Evolutionary conservation across 768 basidiomycete species (phyloP), one percentile per base, ranked within the genome.

Genomic region (Termitomyces sp.): DNA sequence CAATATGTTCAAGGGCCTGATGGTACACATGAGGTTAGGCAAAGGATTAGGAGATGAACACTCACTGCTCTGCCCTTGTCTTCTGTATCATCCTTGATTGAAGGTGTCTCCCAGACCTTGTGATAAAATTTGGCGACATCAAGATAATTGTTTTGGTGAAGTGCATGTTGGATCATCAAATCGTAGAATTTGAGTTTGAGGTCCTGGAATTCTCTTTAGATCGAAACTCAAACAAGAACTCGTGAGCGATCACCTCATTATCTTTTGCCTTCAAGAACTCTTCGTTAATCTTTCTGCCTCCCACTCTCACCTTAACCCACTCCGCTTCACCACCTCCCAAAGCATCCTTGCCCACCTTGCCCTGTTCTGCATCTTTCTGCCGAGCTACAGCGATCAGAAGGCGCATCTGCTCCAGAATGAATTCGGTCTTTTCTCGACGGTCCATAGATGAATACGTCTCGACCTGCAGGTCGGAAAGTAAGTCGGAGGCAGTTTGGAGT

Each of bases 391-490:
- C 80, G 55, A 92, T 85, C 68, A 96, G 79, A 55, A 98, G 73
- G 60, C 97, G 83, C 94, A 99, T 98, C 75, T 98, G 97, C 74
- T 98, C 96, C 48, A 98, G 77, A 66, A 99, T 92, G 69, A 99
- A 98, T 72, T 98, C 94, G 4, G 94, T 97, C 82, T 99, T 99
- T 75, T 99, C 97, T 70, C 91, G 79, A 62, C 95, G 88, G 65
- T 98, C 94, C 97, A 99, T 98, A 7, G 93, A 94, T 15, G 96
- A 98, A 73, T 98, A 99, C 1, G 97, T 98, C 76, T 99, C 97
- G 42, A 99, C 96, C 78, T 98, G 96, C 2, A 99, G 85, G 61
- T 99, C 97, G 24, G 90, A 90, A 63, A 98, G 81, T 33, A 98
- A 78, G 65, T 98, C 97, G 0, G 93, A 95, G 7, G 97, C 95